A percentile compares a stretch with the other conserved stretches of the same genome.
Conservation (phyloP, 148 eudicot genomes). For the Rhododendron vialii region DNA sequence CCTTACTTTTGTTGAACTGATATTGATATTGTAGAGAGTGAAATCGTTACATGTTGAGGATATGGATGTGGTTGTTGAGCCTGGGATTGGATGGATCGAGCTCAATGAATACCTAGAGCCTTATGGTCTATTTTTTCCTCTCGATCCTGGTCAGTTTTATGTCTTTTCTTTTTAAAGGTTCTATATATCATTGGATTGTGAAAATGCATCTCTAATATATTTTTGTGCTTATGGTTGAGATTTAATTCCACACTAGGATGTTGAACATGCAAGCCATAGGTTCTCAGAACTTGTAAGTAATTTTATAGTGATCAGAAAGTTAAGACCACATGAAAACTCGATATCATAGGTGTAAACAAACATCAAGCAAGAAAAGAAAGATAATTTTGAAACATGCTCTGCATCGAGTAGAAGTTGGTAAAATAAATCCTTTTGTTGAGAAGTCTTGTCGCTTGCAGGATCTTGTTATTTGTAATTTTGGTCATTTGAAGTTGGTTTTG, state of each 20-base stretch:
- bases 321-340: not conserved
- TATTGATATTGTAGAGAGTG: conserved; percentile 43
- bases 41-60: conserved; percentile 80
- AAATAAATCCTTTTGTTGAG: not conserved
- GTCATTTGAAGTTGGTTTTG: not conserved
- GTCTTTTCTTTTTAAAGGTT: not conserved
- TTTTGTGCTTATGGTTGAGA: not conserved
- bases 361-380: not conserved
- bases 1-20: conserved; percentile 1
- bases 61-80: conserved; percentile 99
- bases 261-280: not conserved
- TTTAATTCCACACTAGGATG: not conserved
- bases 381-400: not conserved
- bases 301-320: not conserved
- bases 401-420: not conserved
- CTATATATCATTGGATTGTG: not conserved
- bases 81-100: conserved; percentile 99
- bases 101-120: conserved; percentile 95
- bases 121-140: conserved; percentile 91
- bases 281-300: not conserved
- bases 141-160: conserved; percentile 81
- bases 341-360: not conserved
- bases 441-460: not conserved
- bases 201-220: not conserved
- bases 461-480: not conserved